Percentiles rank a stretch among this genome's conserved stretches.
phyloP scores from a whole-genome alignment of 805 yeast genomes.

The Metschnikowia gelsemii region DNA sequence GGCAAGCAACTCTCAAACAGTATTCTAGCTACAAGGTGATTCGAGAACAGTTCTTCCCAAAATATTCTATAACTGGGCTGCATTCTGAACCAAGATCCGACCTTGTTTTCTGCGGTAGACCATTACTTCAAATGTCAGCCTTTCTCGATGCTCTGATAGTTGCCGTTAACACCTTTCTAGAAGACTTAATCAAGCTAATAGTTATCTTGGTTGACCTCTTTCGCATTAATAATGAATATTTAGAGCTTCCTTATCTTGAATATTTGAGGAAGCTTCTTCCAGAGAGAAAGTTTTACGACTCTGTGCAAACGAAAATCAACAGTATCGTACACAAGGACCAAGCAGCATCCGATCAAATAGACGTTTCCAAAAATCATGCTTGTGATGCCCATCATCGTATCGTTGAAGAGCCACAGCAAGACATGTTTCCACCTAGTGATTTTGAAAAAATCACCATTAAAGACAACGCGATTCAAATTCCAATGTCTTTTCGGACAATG shows the following conservation, averaged over 20 bases:
- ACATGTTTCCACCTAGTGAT: not conserved
- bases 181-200: constrained; percentile 23
- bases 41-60: constrained; percentile 19
- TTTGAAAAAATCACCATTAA: constrained; percentile 17
- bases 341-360: not conserved
- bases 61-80: not conserved
- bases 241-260: constrained; percentile 22
- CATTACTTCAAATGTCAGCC: constrained; percentile 27
- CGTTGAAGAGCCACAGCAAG: not conserved
- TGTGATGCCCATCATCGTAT: not conserved
- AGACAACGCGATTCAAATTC: constrained; percentile 17
- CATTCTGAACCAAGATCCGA: not conserved
- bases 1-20: constrained; percentile 29
- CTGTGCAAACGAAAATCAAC: constrained; percentile 35
- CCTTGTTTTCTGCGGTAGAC: constrained; percentile 26
- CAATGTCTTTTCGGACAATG: constrained; percentile 19
- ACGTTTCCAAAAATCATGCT: not conserved
- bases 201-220: constrained; percentile 18
- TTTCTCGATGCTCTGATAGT: constrained; percentile 28
- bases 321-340: constrained; percentile 22
- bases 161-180: constrained; percentile 25
- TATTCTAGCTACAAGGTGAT: constrained; percentile 26
- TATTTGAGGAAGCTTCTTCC: constrained; percentile 25
- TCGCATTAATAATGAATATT: constrained; percentile 6
- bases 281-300: constrained; percentile 24